These are phyloP conservation scores for Citeromyces matritensis DNA, from an alignment of 805 yeast species.

Conservation along the genomic window DNA sequence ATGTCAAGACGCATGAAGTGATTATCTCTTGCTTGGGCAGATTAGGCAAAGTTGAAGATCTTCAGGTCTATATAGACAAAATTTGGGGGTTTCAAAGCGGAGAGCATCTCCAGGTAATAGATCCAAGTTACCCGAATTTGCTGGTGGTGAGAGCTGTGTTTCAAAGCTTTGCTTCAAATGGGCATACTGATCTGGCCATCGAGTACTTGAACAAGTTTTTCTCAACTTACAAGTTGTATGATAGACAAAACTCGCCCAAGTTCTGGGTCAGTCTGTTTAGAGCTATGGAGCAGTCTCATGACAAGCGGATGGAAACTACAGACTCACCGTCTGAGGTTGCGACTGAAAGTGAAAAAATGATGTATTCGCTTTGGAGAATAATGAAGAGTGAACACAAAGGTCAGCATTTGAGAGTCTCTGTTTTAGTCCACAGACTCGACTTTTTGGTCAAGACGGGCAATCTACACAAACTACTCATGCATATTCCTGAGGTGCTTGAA, in stretches of 20 bases:
- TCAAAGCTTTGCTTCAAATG: constrained; percentile 13
- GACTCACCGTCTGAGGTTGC: constrained; percentile 5
- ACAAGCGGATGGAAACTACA: not conserved
- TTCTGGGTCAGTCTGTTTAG: constrained; percentile 13
- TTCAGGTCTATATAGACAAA: constrained; percentile 9
- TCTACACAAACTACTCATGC: no score
- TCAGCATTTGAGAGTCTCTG: not conserved
- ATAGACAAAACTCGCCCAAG: constrained; percentile 6
- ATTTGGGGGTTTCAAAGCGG: constrained; percentile 12
- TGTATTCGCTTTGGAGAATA: constrained; percentile 6
- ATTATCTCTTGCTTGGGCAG: no score
- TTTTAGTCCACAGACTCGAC: not conserved
- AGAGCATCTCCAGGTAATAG: not conserved
- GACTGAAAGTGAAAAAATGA: constrained; percentile 7
- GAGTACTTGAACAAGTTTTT: constrained; percentile 9
- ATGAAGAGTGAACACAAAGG: not conserved
- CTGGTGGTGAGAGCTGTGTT: constrained; percentile 11
- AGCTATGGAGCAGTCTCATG: constrained; percentile 9
- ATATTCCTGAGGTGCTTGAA: no score
- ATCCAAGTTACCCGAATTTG: constrained; percentile 10
- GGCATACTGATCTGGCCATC: constrained; percentile 12
- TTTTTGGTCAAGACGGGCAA: constrained; percentile 5
- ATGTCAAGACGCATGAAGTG: no score
- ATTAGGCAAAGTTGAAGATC: no score
- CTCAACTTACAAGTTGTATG: constrained; percentile 7